Percentiles rank a stretch among this genome's conserved stretches.
These are phyloP conservation scores for Ophiostoma himal-ulmi DNA, from an alignment of 2,329 filamentous ascomycete species.

Conservation along the genomic window DNA sequence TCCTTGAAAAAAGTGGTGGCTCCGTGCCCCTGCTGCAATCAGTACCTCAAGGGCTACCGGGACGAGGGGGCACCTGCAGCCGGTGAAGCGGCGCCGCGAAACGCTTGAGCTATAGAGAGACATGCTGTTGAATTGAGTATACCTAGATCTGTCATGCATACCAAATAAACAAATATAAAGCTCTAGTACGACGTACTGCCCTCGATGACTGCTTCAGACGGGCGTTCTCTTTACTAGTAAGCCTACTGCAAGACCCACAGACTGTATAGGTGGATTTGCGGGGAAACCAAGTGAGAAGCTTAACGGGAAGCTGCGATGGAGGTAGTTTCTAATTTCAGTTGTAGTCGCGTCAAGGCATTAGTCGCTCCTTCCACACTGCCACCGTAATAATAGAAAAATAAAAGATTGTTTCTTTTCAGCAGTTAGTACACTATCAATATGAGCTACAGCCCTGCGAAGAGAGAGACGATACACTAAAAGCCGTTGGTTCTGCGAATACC, in stretches of 20 bases:
- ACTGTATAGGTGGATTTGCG: background rate
- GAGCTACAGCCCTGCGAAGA: too few relatives aligned
- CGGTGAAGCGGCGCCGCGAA: background rate
- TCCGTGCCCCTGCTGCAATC: constrained; percentile 7
- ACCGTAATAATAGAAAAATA: background rate
- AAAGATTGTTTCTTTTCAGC: background rate
- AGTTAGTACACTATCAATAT: too few relatives aligned
- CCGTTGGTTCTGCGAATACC: too few relatives aligned
- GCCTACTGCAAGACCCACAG: background rate
- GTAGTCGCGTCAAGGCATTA: background rate
- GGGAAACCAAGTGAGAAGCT: background rate
- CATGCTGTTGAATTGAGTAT: background rate
- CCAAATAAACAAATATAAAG: background rate
- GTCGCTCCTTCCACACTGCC: background rate
- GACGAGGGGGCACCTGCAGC: background rate
- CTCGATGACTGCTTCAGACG: background rate
- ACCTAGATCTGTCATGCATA: background rate
- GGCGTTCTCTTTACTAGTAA: background rate
- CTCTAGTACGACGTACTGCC: background rate
- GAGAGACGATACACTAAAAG: too few relatives aligned
- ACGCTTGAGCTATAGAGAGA: background rate
- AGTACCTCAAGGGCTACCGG: constrained; percentile 1
- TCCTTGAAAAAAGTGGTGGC: background rate
- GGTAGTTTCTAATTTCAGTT: background rate
- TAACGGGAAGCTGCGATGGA: background rate